Evolutionary conservation across 192 early-diverging fungal genomes (phyloP), one percentile per base, ranked within the genome.

Genomic region (Blastocladiella britannica): DNA sequence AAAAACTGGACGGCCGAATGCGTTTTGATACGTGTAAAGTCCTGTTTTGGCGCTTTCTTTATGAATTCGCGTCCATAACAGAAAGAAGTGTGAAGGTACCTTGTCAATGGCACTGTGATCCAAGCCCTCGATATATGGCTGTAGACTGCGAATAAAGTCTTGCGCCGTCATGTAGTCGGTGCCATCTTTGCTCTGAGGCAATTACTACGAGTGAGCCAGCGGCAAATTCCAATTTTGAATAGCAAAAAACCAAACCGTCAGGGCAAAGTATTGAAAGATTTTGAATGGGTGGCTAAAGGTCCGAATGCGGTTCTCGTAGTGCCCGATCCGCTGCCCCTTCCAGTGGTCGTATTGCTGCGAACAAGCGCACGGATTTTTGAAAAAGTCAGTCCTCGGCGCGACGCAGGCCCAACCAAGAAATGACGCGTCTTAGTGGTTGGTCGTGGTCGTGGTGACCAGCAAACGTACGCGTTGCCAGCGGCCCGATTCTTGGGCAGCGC

Each of bases 141-240:
- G 28, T 18, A 70, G 55, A 1, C 65, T 63, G 26, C 62, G 55
- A 43, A 70, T 70, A 53, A 70, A 70, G 53, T 70, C 68, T 6
- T 70, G 25, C 30, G 62, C 59, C n/a, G 68, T 70, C 68, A 70
- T 70, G 59, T 64, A 64, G 29, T 52, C 22, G 28, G 60, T 43
- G 4, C 68, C 68, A 30, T 63, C 53, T 29, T 69, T 69, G 27
- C 27, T 56, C 67, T 67, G 28, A 29, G 12, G 4, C 12, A 12
- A 9, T 22, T 60, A 7, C 25, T 59, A 9, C 7, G 58, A 26
- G 28, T 59, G 26, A 57, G 8, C 8, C 18, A n/a, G n/a, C n/a
- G n/a, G n/a, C n/a, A n/a, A n/a, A n/a, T n/a, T n/a, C n/a, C n/a
- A n/a, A n/a, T n/a, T n/a, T 59, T 18, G 18, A 51, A 7, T 25